Evolutionary conservation across 2,329 filamentous ascomycete species (phyloP), one percentile per base, ranked within the genome.

Genomic region (Aspergillus pseudoterreus): DNA sequence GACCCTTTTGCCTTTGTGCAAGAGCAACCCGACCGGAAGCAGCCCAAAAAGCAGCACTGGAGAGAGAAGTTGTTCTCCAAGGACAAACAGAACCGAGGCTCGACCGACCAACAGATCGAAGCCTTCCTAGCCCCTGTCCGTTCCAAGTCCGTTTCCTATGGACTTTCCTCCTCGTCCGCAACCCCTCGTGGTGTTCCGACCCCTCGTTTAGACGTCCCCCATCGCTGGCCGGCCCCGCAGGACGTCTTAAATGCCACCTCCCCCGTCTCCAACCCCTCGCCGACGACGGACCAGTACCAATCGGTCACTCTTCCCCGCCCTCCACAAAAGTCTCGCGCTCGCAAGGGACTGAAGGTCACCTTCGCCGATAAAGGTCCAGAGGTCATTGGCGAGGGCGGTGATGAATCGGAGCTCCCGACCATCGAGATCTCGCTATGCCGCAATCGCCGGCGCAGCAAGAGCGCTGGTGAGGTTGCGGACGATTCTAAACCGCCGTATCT

Each of bases 381-480:
- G 43, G 72, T 96, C 55, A 96, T 97, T 64, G 92, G 92, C 43
- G 86, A 92, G 70, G 92, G 92, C 52, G 92, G 92, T 32, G 92
- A 96, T 64, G 91, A 96, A 69, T 86, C 87, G 49, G 84, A 88
- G 49, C 75, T 81, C 8, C 88, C 88, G 1, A 82, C 85, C 1
- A 76, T 83, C 17, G 87, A 94, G 65, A 86, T 96, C 49, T 85
- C 83, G 4, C 79, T 76, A 65, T 76, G 54, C 65, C 67, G 60
- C 65, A 65, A 57, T 48, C 59, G 53, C 24, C 51, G 55, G 22
- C 57, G 57, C 10, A 60, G 51, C 35, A 50, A 55, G 35, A 63
- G 69, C 17, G 43, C 50, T 6, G 50, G 49, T 32, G 50, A 54
- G 36, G 63, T 68, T 17, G 43, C 48, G 12, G 52, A 21, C 24